Evolutionary conservation across 495 filamentous ascomycete species (phyloP).

Genomic region (Lasiosphaeria miniovina): DNA sequence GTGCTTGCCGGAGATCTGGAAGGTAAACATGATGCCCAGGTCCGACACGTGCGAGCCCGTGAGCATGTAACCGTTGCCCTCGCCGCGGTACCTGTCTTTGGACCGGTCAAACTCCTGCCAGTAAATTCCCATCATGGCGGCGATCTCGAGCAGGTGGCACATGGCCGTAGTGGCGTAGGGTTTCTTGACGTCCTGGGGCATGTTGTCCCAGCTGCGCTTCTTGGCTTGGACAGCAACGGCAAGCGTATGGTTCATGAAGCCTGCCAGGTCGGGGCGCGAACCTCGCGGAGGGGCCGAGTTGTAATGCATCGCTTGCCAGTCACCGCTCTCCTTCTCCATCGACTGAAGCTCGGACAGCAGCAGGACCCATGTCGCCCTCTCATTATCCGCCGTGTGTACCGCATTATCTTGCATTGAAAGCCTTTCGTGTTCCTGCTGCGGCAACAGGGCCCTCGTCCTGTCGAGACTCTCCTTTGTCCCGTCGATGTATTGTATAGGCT

Average conservation of each 20-base stretch:
- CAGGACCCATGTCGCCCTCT: constrained; percentile 45
- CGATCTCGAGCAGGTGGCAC: constrained; percentile 49
- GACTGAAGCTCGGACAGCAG: constrained; percentile 42
- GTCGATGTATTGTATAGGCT: constrained; percentile 37
- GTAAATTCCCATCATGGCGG: constrained; percentile 48
- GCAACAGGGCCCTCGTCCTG: constrained; percentile 29
- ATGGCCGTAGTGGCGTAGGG: constrained; percentile 50
- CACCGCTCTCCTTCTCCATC: constrained; percentile 41
- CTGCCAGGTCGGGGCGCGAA: background rate
- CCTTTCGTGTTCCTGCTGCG: constrained; percentile 19
- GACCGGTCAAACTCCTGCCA: constrained; percentile 49
- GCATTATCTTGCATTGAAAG: constrained; percentile 21
- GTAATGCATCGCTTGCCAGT: constrained; percentile 37
- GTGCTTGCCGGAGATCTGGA: constrained; percentile 41
- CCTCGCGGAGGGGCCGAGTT: constrained; percentile 15
- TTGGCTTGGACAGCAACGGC: constrained; percentile 47
- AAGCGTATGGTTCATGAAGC: constrained; percentile 32
- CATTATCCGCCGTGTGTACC: constrained; percentile 47
- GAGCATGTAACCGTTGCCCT: constrained; percentile 51
- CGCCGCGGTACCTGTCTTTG: constrained; percentile 44
- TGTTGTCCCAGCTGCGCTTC: constrained; percentile 49
- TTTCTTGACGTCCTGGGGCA: constrained; percentile 45
- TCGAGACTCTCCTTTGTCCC: constrained; percentile 36
- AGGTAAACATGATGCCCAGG: constrained; percentile 46
- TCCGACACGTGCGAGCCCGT: constrained; percentile 41